Evolutionary conservation across 73 alveolate genomes (phyloP).

Genomic region (Paramecium octaurelia): DNA sequence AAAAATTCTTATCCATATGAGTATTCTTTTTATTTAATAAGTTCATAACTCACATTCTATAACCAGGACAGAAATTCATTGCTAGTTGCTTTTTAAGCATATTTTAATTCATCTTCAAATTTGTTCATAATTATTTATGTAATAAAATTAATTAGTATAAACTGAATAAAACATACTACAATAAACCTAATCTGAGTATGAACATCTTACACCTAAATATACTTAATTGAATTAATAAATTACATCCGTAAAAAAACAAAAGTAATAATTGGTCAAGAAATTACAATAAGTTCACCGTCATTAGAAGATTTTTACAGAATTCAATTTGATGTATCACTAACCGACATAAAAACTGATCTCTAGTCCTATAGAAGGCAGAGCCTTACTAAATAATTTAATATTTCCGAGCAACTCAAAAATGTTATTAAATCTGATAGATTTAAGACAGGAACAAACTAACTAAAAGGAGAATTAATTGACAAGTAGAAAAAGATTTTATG

Average conservation of each 20-base stretch:
- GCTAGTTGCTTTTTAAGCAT: not conserved
- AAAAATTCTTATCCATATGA: not conserved
- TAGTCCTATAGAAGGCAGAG: conserved; percentile 2
- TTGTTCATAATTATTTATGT: conserved; percentile 19
- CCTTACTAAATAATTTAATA: not conserved
- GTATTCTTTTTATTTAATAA: not conserved
- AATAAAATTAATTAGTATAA: not conserved
- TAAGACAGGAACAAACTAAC: not conserved
- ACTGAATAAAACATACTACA: not conserved
- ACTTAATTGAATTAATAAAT: not conserved
- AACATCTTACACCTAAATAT: not conserved
- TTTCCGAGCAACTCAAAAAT: not conserved
- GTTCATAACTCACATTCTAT: not conserved
- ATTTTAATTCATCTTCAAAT: conserved; percentile 14
- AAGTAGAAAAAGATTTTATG: not conserved
- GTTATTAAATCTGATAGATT: not conserved
- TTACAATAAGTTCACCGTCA: not conserved
- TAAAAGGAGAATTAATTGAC: not conserved
- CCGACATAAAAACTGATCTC: not conserved
- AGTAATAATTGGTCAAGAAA: not conserved
- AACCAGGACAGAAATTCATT: not conserved
- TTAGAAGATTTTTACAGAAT: not conserved
- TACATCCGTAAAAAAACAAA: not conserved
- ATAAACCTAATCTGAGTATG: not conserved
- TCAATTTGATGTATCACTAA: not conserved